A percentile compares a stretch with the other conserved stretches of the same genome.
Conservation (phyloP, 176 grass and related monocot genomes). For the Lolium multiflorum region DNA sequence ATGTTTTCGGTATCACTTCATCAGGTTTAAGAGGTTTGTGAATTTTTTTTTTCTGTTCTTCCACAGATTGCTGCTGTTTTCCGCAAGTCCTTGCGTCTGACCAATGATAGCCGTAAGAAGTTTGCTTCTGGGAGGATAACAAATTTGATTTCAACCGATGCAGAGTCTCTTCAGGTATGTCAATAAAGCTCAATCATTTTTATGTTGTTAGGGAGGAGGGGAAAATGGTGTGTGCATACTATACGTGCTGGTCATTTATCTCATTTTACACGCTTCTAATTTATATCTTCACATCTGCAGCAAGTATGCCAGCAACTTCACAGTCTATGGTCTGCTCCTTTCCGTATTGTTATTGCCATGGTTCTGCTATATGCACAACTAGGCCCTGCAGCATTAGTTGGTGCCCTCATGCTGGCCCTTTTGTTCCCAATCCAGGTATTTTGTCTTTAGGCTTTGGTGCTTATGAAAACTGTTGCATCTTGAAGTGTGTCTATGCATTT, state of each 20-base stretch:
- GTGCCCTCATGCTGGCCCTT: constrained; percentile 84
- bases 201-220: constrained; percentile 23
- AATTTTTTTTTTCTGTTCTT: constrained; percentile 35
- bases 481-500: constrained; percentile 24
- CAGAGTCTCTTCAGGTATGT: constrained; percentile 89
- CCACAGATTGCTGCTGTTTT: constrained; percentile 91
- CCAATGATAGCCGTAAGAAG: constrained; percentile 75
- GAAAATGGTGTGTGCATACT: constrained; percentile 1
- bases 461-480: constrained; percentile 17
- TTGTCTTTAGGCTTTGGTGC: constrained; percentile 27
- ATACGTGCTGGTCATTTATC: constrained; percentile 17
- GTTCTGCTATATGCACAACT: constrained; percentile 82
- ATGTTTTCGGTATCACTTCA: neutral
- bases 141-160: constrained; percentile 98
- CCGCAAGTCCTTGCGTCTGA: constrained; percentile 90
- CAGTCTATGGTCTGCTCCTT: constrained; percentile 99
- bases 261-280: constrained; percentile 34
- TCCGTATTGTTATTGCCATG: constrained; percentile 87
- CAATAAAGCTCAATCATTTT: constrained; percentile 23
- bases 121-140: constrained; percentile 97
- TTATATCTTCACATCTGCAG: constrained; percentile 60
- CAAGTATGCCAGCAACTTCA: constrained; percentile 98
- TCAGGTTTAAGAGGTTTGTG: neutral
- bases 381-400: constrained; percentile 82
- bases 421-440: constrained; percentile 92